phyloP scores from a whole-genome alignment of 176 grass and related monocot genomes.

The Zoysia japonica region DNA sequence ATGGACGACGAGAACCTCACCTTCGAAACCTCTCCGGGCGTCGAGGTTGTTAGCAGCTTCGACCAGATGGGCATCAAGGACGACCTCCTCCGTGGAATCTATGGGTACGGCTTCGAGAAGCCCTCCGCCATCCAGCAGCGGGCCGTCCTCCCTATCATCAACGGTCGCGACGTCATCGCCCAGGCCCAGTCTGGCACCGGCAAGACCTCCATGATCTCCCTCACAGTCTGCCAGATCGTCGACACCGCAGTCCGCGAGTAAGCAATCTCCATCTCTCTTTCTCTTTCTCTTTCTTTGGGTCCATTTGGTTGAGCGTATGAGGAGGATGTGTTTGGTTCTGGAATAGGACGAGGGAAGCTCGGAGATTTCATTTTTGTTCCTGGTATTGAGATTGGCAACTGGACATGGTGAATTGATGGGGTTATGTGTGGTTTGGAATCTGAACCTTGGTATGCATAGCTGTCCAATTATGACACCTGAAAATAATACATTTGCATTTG shows the following conservation, averaged over 20 bases:
- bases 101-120: conserved; percentile 95
- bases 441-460: not conserved
- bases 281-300: not conserved
- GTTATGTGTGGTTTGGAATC: too few species aligned
- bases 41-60: conserved; percentile 87
- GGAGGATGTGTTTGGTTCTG: too few species aligned
- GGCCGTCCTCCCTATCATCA: conserved; percentile 83
- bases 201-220: conserved; percentile 95
- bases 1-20: conserved; percentile 80
- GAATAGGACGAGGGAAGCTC: too few species aligned
- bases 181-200: conserved; percentile 95
- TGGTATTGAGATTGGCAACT: too few species aligned
- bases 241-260: conserved; percentile 86
- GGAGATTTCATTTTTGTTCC: too few species aligned
- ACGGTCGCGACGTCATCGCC: conserved; percentile 87
- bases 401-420: too few species aligned
- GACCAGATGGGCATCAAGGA: conserved; percentile 96
- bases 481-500: not conserved
- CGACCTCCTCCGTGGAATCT: conserved; percentile 89
- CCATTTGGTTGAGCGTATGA: too few species aligned
- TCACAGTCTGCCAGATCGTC: conserved; percentile 87
- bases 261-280: not conserved
- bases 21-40: conserved; percentile 87
- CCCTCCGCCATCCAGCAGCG: conserved; percentile 97
- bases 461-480: too few species aligned